phyloP scores from a whole-genome alignment of 257 asterid species.

The Nicotiana noctiflora region DNA sequence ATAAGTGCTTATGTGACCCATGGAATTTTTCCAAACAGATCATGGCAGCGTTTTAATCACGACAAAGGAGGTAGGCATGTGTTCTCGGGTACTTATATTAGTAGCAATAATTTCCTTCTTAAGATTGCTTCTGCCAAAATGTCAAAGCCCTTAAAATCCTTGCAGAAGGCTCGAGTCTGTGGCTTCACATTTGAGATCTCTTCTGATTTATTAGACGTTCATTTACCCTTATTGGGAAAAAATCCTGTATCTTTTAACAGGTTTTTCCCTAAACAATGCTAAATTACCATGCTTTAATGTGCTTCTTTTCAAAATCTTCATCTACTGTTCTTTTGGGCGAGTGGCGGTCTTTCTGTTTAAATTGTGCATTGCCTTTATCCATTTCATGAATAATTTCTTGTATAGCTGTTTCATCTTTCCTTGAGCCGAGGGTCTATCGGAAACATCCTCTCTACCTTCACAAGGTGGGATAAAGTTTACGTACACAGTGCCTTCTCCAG shows the following conservation, averaged over 20 bases:
- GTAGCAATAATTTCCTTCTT: slow-evolving; percentile 3
- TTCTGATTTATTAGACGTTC: not conserved
- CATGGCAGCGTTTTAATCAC: slow-evolving; percentile 82
- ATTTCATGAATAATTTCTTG: not conserved
- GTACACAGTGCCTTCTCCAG: too few species aligned
- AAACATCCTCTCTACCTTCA: too few species aligned
- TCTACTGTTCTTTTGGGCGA: not conserved
- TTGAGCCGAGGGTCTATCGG: too few species aligned
- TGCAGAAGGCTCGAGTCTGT: not conserved
- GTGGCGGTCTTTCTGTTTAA: not conserved
- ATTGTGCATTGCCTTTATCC: not conserved
- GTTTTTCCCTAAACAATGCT: not conserved
- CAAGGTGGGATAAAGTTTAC: too few species aligned
- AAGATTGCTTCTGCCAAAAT: not conserved
- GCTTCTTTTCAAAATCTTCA: not conserved
- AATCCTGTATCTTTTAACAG: too few species aligned
- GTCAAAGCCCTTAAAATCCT: not conserved
- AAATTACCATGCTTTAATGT: not conserved
- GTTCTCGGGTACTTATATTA: not conserved
- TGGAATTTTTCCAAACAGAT: slow-evolving; percentile 86
- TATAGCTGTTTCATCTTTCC: too few species aligned
- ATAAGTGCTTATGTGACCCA: slow-evolving; percentile 95
- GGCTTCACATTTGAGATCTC: not conserved
- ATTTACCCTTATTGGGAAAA: not conserved
- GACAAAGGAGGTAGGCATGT: slow-evolving; percentile 59